phyloP scores from a whole-genome alignment of 2,329 filamentous ascomycete species.

The Colletotrichum navitas region DNA sequence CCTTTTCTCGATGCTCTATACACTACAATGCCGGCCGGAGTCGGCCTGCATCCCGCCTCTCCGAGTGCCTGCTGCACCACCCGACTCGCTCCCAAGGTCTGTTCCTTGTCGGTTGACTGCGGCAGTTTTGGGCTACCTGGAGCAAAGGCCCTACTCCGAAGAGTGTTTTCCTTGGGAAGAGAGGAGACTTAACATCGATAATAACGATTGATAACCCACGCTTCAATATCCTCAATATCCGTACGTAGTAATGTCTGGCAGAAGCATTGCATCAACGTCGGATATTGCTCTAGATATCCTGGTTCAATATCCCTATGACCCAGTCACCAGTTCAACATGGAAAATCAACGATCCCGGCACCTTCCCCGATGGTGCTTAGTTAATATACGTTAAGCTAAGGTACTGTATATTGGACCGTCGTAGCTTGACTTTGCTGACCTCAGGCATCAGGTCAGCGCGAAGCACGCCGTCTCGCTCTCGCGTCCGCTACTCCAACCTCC shows the following conservation, averaged over 20 bases:
- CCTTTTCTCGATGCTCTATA: not conserved
- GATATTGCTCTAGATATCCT: constrained; percentile 23
- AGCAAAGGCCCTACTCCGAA: constrained; percentile 32
- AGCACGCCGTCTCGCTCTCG: constrained; percentile 14
- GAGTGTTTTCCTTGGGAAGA: constrained; percentile 29
- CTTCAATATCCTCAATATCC: constrained; percentile 29
- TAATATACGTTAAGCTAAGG: not conserved
- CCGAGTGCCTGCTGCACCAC: not conserved
- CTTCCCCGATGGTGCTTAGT: constrained; percentile 8
- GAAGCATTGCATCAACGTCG: constrained; percentile 27
- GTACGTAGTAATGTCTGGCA: constrained; percentile 2
- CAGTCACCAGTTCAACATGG: not conserved
- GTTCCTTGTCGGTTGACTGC: constrained; percentile 24
- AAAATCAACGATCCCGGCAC: not conserved
- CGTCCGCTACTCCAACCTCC: constrained; percentile 29
- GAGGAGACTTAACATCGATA: constrained; percentile 26
- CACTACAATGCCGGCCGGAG: not conserved
- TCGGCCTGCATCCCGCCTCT: constrained; percentile 7
- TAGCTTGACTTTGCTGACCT: not conserved
- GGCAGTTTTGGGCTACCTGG: constrained; percentile 21
- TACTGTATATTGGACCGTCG: not conserved
- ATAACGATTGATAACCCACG: constrained; percentile 21
- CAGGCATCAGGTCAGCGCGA: not conserved
- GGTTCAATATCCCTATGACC: not conserved
- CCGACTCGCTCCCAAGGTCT: constrained; percentile 14